These are phyloP conservation scores for Chaetomiaceae sp. DNA, from an alignment of 2,329 filamentous ascomycete genomes.

Conservation along the genomic window DNA sequence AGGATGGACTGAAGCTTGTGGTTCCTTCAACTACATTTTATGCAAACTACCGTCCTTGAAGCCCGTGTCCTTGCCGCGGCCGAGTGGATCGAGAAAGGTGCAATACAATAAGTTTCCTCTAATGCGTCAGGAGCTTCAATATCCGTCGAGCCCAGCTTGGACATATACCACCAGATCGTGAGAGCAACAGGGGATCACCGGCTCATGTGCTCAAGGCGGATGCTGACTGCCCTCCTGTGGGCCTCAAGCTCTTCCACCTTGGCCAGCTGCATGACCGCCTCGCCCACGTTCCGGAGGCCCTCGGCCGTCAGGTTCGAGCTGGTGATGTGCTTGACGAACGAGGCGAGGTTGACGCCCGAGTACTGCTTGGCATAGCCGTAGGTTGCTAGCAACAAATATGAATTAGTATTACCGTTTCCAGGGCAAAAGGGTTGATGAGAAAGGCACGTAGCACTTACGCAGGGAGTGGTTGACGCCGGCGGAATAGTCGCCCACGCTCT, in stretches of 20 bases:
- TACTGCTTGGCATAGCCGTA: conserved; percentile 99
- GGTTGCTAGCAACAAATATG: conserved; percentile 66
- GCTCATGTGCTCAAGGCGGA: conserved; percentile 57
- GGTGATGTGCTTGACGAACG: conserved; percentile 97
- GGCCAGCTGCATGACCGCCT: conserved; percentile 89
- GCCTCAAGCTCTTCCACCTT: conserved; percentile 93
- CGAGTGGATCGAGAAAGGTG: too few species aligned
- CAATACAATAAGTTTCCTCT: too few species aligned
- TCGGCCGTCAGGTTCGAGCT: conserved; percentile 83
- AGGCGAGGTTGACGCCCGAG: conserved; percentile 91
- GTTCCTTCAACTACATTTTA: too few species aligned
- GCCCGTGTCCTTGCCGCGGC: too few species aligned
- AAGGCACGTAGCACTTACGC: conserved; percentile 56
- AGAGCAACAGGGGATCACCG: conserved; percentile 12
- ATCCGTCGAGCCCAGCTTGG: too few species aligned
- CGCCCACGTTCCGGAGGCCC: conserved; percentile 77
- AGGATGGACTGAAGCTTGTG: too few species aligned
- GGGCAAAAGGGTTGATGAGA: too few species aligned
- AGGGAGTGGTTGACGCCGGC: conserved; percentile 96
- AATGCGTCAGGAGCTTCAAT: too few species aligned
- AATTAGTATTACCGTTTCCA: too few species aligned
- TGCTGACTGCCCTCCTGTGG: conserved; percentile 82
- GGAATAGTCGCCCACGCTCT: conserved; percentile 96
- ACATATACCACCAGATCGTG: too few species aligned
- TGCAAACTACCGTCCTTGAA: too few species aligned